phyloP scores from a whole-genome alignment of 164 flowering plant genomes.

The Vitis vinifera region ASM3070453v1 NC_081814.1:1989001-1989500 shows the following conservation, averaged over 20 bases:
- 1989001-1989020: slow-evolving; percentile 94
- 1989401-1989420: slow-evolving; percentile 96
- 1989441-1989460: slow-evolving; percentile 95
- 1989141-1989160: slow-evolving; percentile 85
- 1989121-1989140: slow-evolving; percentile 93
- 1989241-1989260: no score
- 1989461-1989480: slow-evolving; percentile 94
- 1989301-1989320: no score
- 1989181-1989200: neutral
- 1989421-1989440: slow-evolving; percentile 91
- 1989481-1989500: slow-evolving; percentile 89
- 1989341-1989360: no score
- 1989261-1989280: no score
- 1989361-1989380: neutral
- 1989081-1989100: slow-evolving; percentile 61
- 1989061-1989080: slow-evolving; percentile 76
- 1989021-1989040: slow-evolving; percentile 92
- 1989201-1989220: no score
- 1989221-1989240: no score
- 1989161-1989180: slow-evolving; percentile 54
- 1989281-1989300: no score
- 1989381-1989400: slow-evolving; percentile 6
- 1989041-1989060: slow-evolving; percentile 97
- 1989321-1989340: no score
- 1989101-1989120: slow-evolving; percentile 81